Evolutionary conservation across 2,329 filamentous ascomycete genomes (phyloP), one percentile per base, ranked within the genome.

Genomic region (Aspergillus ustus): DNA sequence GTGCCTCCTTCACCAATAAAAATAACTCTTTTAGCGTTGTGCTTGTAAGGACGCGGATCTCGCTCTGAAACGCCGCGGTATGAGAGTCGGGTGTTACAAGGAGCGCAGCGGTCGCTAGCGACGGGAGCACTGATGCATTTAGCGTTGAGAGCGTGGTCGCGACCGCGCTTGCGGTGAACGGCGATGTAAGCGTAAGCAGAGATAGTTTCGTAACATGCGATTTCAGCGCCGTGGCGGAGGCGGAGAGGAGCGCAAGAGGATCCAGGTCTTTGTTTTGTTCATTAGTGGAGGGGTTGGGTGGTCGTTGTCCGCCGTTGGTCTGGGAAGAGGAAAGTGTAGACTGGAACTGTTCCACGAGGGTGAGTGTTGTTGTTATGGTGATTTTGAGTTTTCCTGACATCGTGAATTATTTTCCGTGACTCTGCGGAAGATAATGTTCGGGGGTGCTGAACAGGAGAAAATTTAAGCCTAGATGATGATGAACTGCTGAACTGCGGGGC

Each of bases 191-290:
- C 1, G 95, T 86, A 13, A 98, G 85, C 0, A 97, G 88, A 0
- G 91, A 94, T 28, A 97, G 83, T 65, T 96, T 97, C 6, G 93
- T 97, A 1, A 89, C 86, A 73, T 97, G 92, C 0, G 93, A 91
- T 73, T 87, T 89, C 62, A 97, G 86, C 5, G 96, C 83, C 28
- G 84, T 85, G 0, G 91, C 86, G 0, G 91, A 85, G 69, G 93
- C 89, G 69, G 86, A 85, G 37, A 93, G 87, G 61, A 94, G 83
- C 15, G 87, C 79, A 25, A 97, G 84, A n/a, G 78, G 75, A 57
- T 79, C 76, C 17, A 43, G 31, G 15, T 43, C 44, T 37, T 59
- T 48, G 45, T 28, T 34, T n/a, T 44, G 25, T 37, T 48, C 51
- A 29, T 34, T 20, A 3, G 22, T 17, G 43, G 49, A 45, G 44